These are phyloP conservation scores for Brettanomyces sp. DNA, from an alignment of 805 yeast genomes.

Conservation along the genomic window DNA sequence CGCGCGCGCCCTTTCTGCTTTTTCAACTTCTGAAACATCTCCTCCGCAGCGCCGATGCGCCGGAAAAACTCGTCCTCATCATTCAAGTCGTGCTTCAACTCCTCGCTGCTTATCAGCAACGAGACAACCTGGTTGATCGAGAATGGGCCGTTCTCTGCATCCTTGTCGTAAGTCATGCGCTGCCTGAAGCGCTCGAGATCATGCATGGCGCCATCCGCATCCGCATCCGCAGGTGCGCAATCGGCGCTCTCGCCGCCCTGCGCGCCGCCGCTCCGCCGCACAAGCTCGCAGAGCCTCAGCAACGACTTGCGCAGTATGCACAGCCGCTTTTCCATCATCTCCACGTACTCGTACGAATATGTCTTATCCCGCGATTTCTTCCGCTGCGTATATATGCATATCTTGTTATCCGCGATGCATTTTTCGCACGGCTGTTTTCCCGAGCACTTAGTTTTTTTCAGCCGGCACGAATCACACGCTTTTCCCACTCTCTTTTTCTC, in stretches of 20 bases:
- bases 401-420: conserved; percentile 46
- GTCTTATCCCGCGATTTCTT: conserved; percentile 44
- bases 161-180: background rate
- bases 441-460: conserved; percentile 56
- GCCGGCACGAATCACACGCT: conserved; percentile 56
- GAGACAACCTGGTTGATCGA: conserved; percentile 3
- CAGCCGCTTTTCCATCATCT: conserved; percentile 48
- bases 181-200: background rate
- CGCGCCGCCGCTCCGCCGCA: conserved; percentile 9
- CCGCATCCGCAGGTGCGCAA: too few relatives aligned
- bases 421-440: conserved; percentile 53
- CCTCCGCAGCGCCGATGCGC: conserved; percentile 1
- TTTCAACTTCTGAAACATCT: background rate
- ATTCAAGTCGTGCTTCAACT: conserved; percentile 3
- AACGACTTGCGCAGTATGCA: conserved; percentile 42
- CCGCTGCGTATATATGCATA: conserved; percentile 51
- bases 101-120: conserved; percentile 3
- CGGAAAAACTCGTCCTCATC: conserved; percentile 1
- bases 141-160: background rate
- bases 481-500: conserved; percentile 49
- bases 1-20: background rate
- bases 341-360: conserved; percentile 55
- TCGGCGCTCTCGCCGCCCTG: too few relatives aligned
- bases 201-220: too few relatives aligned
- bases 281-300: conserved; percentile 29